These are phyloP conservation scores for Canariomyces notabilis DNA, from an alignment of 2,329 filamentous ascomycete species.

Conservation along the genomic window DNA sequence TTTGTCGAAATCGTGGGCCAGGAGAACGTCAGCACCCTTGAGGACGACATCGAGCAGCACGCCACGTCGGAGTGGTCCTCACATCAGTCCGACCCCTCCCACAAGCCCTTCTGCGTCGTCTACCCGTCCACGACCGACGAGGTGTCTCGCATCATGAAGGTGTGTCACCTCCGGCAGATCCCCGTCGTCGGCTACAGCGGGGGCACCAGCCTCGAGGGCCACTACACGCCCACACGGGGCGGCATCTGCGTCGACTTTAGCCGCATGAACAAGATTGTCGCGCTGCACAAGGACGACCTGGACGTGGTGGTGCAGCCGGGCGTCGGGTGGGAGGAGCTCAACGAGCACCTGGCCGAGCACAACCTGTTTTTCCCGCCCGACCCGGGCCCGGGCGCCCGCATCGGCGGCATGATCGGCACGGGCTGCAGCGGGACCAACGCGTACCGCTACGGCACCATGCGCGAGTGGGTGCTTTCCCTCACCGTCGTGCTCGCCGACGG, in stretches of 20 bases:
- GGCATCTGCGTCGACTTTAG: constrained; percentile 84
- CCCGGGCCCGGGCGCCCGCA: constrained; percentile 85
- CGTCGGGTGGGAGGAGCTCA: constrained; percentile 80
- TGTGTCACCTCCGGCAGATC: constrained; percentile 75
- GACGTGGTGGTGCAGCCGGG: constrained; percentile 76
- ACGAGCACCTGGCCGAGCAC: constrained; percentile 66
- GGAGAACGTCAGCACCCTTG: constrained; percentile 58
- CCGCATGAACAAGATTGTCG: constrained; percentile 76
- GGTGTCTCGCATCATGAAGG: constrained; percentile 80
- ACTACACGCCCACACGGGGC: constrained; percentile 76
- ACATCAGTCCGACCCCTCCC: constrained; percentile 44
- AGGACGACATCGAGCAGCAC: constrained; percentile 52
- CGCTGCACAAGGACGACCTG: constrained; percentile 70
- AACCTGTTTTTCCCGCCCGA: constrained; percentile 90
- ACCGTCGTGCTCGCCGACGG: constrained; percentile 89
- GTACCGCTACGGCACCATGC: constrained; percentile 91
- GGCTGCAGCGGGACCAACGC: constrained; percentile 76
- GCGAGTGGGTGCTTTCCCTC: constrained; percentile 83
- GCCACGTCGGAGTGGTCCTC: constrained; percentile 60
- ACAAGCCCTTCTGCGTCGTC: constrained; percentile 64
- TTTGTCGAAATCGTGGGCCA: constrained; percentile 59
- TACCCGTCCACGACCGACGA: constrained; percentile 75
- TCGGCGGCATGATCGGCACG: constrained; percentile 81
- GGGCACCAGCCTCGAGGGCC: constrained; percentile 84
- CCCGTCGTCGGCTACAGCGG: constrained; percentile 85